Percentiles rank a stretch among this genome's conserved stretches.
Conservation (phyloP, 768 basidiomycete species). For the Rossbeevera mucosa region DNA sequence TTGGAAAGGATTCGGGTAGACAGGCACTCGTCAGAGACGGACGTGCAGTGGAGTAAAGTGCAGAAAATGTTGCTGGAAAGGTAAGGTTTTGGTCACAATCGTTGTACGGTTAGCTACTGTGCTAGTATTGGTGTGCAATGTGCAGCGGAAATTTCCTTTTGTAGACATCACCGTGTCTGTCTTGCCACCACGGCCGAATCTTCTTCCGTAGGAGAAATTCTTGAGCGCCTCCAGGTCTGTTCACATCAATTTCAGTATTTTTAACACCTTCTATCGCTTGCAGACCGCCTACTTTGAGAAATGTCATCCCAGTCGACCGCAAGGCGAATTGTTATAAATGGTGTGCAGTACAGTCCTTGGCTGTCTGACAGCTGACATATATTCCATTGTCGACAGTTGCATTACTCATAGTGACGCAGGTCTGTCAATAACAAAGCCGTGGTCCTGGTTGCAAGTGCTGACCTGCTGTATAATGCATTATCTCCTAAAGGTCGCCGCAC, state of each 20-base stretch:
- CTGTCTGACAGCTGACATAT: slow-evolving; percentile 6
- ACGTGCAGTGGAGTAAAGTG: slow-evolving; percentile 12
- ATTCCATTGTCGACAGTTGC: slow-evolving; percentile 37
- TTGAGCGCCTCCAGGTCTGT: neutral
- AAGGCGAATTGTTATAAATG: slow-evolving; percentile 44
- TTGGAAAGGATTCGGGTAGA: slow-evolving; percentile 18
- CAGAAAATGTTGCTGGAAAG: slow-evolving; percentile 6
- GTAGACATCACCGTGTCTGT: no score
- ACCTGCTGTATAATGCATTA: slow-evolving; percentile 1
- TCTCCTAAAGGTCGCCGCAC: slow-evolving; percentile 62
- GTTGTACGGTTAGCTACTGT: neutral
- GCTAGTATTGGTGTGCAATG: neutral
- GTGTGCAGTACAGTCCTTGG: slow-evolving; percentile 23
- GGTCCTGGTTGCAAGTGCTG: neutral
- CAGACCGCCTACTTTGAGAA: neutral
- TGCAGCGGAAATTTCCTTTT: neutral
- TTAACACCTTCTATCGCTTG: neutral
- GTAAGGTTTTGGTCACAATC: neutral
- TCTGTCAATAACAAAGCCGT: slow-evolving; percentile 23
- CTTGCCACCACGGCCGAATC: neutral
- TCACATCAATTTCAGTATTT: neutral
- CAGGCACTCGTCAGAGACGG: slow-evolving; percentile 10
- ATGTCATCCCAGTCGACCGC: slow-evolving; percentile 32
- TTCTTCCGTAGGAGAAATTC: neutral
- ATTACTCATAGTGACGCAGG: slow-evolving; percentile 49